Evolutionary conservation across 345 rosid species (phyloP).

Genomic region (Crucihimalaya himalaica): DNA sequence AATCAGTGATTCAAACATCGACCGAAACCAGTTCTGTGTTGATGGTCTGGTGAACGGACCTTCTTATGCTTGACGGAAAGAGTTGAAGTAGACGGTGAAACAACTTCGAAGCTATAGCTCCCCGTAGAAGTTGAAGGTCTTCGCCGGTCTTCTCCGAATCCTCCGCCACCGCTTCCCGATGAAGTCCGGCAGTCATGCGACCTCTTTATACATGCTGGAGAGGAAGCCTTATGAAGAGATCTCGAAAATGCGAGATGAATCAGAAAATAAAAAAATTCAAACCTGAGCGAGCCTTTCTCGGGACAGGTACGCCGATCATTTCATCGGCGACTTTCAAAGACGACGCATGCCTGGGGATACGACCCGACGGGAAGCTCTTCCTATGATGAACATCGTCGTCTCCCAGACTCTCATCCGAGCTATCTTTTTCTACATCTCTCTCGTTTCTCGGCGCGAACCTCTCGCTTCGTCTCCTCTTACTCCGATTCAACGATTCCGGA

Average conservation of each 20-base stretch:
- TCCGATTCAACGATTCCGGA: slow-evolving; percentile 41
- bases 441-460: slow-evolving; percentile 32
- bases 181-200: slow-evolving; percentile 51
- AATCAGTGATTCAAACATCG: not conserved
- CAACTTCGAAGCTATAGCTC: slow-evolving; percentile 43
- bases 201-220: slow-evolving; percentile 58
- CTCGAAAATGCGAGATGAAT: not conserved
- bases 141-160: slow-evolving; percentile 44
- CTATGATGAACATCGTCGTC: slow-evolving; percentile 42
- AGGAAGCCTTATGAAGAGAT: not conserved
- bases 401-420: slow-evolving; percentile 45
- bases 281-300: slow-evolving; percentile 75
- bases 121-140: slow-evolving; percentile 49
- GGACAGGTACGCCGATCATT: slow-evolving; percentile 57
- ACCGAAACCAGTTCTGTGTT: not conserved
- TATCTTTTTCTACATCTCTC: slow-evolving; percentile 46
- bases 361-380: slow-evolving; percentile 32
- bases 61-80: slow-evolving; percentile 50
- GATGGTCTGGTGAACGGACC: slow-evolving; percentile 34
- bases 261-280: not conserved
- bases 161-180: slow-evolving; percentile 50
- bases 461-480: slow-evolving; percentile 50
- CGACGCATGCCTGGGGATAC: slow-evolving; percentile 25
- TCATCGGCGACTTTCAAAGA: slow-evolving; percentile 43
- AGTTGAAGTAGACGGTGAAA: slow-evolving; percentile 50